These are phyloP conservation scores for Nakaseomyces glabratus DNA, from an alignment of 1,139 yeast genomes.

Conservation along the genomic window DNA sequence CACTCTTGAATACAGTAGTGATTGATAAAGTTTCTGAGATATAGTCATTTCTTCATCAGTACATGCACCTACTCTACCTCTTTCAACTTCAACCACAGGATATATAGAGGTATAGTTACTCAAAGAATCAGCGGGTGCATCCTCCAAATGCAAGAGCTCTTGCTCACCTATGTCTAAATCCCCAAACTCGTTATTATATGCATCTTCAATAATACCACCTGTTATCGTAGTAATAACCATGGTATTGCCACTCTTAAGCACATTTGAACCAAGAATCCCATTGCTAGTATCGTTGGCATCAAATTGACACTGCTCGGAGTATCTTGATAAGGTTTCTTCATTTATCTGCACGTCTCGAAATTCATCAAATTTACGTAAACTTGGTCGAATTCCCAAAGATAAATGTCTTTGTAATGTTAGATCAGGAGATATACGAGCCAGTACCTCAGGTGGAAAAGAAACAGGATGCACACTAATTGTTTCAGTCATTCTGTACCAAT, in stretches of 20 bases:
- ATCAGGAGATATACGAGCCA: conserved; percentile 82
- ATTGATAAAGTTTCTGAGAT: conserved; percentile 60
- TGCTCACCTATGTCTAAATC: conserved; percentile 32
- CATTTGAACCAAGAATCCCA: conserved; percentile 58
- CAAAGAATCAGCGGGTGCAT: conserved; percentile 16
- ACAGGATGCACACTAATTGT: conserved; percentile 25
- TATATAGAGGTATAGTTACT: conserved; percentile 41
- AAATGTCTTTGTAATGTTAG: conserved; percentile 72
- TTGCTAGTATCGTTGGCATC: conserved; percentile 17
- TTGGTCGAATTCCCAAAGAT: conserved; percentile 62
- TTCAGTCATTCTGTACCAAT: conserved; percentile 5
- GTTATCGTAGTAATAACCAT: conserved; percentile 68
- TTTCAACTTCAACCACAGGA: conserved; percentile 72
- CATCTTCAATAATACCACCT: conserved; percentile 54
- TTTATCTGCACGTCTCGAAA: conserved; percentile 51
- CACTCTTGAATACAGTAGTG: conserved; percentile 46
- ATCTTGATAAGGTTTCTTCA: conserved; percentile 37
- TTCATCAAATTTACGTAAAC: conserved; percentile 61
- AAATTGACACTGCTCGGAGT: conserved; percentile 17
- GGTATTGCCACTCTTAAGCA: conserved; percentile 66
- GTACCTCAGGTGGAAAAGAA: conserved; percentile 65
- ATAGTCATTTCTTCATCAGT: conserved; percentile 83
- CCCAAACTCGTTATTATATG: conserved; percentile 30
- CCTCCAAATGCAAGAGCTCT: conserved; percentile 33
- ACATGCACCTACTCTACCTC: conserved; percentile 76